These are phyloP conservation scores for Setaria viridis DNA, from an alignment of 202 grass and related monocot genomes.

Conservation along the genomic window DNA sequence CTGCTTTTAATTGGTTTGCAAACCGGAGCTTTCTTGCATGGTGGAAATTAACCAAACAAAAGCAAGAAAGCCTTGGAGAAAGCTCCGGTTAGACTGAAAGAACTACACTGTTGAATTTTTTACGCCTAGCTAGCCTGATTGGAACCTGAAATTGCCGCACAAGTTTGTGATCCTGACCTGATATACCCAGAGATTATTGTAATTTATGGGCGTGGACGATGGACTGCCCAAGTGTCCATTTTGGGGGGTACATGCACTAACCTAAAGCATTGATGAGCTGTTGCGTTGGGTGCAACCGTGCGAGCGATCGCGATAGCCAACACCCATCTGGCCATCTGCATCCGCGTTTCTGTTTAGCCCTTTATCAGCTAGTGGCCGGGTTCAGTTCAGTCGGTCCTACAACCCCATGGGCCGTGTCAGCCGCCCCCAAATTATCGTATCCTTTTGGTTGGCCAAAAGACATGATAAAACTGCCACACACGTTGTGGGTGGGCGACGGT, in stretches of 20 bases:
- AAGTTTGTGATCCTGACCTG: neutral
- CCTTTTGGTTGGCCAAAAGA: too few relatives aligned
- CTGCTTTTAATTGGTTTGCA: conserved; percentile 15
- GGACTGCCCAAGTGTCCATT: neutral
- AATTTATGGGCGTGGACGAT: neutral
- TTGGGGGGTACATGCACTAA: neutral
- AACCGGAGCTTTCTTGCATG: neutral
- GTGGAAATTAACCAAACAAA: too few relatives aligned
- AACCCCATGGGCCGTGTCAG: neutral
- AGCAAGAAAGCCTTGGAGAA: too few relatives aligned
- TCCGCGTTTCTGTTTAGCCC: neutral
- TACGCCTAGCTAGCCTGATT: neutral
- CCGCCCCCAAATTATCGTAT: too few relatives aligned
- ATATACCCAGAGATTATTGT: too few relatives aligned
- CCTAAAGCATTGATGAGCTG: neutral
- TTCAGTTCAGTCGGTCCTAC: neutral
- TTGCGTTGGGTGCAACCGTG: conserved; percentile 14
- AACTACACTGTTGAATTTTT: neutral
- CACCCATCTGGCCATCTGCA: neutral
- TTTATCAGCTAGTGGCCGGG: conserved; percentile 3
- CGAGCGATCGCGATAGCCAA: neutral
- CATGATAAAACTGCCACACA: too few relatives aligned
- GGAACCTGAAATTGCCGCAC: neutral
- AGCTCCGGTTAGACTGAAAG: neutral
- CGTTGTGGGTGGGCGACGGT: too few relatives aligned